Evolutionary conservation across 2,329 filamentous ascomycete species (phyloP).

Genomic region (Drechslera avenae): DNA sequence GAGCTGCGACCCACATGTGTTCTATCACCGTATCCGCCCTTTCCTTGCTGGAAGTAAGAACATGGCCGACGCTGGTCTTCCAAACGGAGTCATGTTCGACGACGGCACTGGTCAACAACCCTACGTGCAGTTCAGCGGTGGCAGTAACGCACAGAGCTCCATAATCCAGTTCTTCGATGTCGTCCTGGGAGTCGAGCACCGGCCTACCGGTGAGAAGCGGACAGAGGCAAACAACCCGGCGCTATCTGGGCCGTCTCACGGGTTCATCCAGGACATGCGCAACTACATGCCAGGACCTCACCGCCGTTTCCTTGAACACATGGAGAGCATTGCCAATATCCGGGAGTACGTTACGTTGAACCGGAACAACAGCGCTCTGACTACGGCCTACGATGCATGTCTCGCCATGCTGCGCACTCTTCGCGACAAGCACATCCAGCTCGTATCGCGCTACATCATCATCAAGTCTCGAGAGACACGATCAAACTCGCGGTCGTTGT

Average conservation of each 20-base stretch:
- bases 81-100: conserved; percentile 86
- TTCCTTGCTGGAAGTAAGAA: conserved; percentile 97
- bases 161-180: conserved; percentile 98
- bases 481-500: conserved; percentile 65
- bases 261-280: conserved; percentile 97
- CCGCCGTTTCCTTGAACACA: conserved; percentile 83
- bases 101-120: conserved; percentile 69
- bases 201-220: conserved; percentile 78
- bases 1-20: conserved; percentile 89
- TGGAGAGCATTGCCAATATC: conserved; percentile 82
- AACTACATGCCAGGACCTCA: conserved; percentile 95
- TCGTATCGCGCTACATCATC: conserved; percentile 95
- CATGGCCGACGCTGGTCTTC: conserved; percentile 91
- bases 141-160: conserved; percentile 96
- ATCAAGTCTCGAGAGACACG: conserved; percentile 79
- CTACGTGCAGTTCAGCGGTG: conserved; percentile 87
- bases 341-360: conserved; percentile 75
- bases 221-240: conserved; percentile 50
- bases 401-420: conserved; percentile 77
- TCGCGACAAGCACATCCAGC: conserved; percentile 93
- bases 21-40: conserved; percentile 94
- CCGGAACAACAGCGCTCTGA: conserved; percentile 67
- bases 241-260: conserved; percentile 65
- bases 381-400: conserved; percentile 87
- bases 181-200: conserved; percentile 84